These are phyloP conservation scores for Neoboletus subvelutipes DNA, from an alignment of 768 basidiomycete species.

Conservation along the genomic window DNA sequence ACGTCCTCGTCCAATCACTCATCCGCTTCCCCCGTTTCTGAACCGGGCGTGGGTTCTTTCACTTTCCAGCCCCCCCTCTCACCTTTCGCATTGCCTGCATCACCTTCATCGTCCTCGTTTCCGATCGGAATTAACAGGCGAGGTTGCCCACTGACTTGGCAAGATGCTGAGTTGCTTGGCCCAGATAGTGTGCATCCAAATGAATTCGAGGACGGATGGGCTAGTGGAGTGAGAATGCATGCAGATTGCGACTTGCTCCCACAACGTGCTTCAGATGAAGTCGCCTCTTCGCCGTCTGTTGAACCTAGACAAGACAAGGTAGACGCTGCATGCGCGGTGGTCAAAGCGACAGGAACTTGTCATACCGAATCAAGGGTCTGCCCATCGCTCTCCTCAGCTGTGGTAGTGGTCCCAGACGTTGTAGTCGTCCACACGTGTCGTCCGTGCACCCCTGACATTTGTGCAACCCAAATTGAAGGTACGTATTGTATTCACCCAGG, in stretches of 20 bases:
- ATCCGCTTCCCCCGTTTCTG: conserved; percentile 21
- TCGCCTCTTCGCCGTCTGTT: not conserved
- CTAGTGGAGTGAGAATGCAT: conserved; percentile 16
- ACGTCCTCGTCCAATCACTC: conserved; percentile 18
- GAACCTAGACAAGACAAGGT: conserved; percentile 2
- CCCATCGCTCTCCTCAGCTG: conserved; percentile 3
- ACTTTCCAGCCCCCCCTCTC: conserved; percentile 14
- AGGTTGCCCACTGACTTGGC: conserved; percentile 37
- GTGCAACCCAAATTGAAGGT: conserved; percentile 73
- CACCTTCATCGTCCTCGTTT: conserved; percentile 10
- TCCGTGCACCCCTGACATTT: conserved; percentile 61
- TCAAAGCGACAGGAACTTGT: conserved; percentile 6
- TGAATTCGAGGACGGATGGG: conserved; percentile 43
- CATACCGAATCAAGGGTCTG: conserved; percentile 1
- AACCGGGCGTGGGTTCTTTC: conserved; percentile 14
- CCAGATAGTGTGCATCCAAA: conserved; percentile 44
- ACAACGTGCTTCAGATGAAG: conserved; percentile 5
- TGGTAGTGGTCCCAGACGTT: conserved; percentile 22
- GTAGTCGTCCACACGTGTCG: conserved; percentile 64
- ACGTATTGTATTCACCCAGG: conserved; percentile 16
- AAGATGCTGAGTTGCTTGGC: conserved; percentile 45
- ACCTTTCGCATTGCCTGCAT: conserved; percentile 10
- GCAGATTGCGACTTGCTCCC: conserved; percentile 8
- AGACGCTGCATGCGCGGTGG: conserved; percentile 2
- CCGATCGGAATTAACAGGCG: conserved; percentile 6